Evolutionary conservation across 202 grass and related monocot species (phyloP).

Genomic region (Schoenoplectus triqueter): DNA sequence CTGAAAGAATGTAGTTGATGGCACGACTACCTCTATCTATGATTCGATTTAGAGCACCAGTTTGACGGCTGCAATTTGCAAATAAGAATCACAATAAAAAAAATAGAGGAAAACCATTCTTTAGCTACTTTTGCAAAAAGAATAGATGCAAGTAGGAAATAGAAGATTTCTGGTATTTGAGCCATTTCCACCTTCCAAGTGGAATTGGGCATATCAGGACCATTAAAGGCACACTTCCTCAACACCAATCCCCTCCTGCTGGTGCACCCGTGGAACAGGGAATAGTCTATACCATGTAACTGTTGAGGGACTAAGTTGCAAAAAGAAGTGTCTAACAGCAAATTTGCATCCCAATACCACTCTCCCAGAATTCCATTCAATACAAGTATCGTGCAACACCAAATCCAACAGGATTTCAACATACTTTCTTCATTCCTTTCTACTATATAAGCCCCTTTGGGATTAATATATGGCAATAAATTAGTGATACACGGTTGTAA

Average conservation of each 20-base stretch:
- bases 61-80: constrained; percentile 78
- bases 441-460: background rate
- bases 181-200: background rate
- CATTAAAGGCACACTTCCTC: background rate
- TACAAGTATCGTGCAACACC: background rate
- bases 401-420: background rate
- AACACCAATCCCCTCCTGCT: background rate
- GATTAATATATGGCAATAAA: constrained; percentile 35
- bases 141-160: background rate
- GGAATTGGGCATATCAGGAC: background rate
- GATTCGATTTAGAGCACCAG: constrained; percentile 93
- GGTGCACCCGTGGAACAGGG: background rate
- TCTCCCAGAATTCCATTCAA: constrained; percentile 10
- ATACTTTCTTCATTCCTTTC: constrained; percentile 8
- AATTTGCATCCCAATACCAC: constrained; percentile 13
- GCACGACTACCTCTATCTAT: constrained; percentile 97
- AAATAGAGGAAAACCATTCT: constrained; percentile 27
- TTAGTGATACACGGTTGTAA: constrained; percentile 2
- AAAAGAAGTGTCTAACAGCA: background rate
- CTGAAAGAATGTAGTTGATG: constrained; percentile 95
- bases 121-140: background rate
- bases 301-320: background rate
- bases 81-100: constrained; percentile 15
- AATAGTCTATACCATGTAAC: background rate
- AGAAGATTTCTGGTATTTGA: background rate